Percentiles rank a stretch among this genome's conserved stretches.
These are phyloP conservation scores for Eucalyptus coolabah DNA, from an alignment of 345 rosid species.

Conservation along the genomic window DNA sequence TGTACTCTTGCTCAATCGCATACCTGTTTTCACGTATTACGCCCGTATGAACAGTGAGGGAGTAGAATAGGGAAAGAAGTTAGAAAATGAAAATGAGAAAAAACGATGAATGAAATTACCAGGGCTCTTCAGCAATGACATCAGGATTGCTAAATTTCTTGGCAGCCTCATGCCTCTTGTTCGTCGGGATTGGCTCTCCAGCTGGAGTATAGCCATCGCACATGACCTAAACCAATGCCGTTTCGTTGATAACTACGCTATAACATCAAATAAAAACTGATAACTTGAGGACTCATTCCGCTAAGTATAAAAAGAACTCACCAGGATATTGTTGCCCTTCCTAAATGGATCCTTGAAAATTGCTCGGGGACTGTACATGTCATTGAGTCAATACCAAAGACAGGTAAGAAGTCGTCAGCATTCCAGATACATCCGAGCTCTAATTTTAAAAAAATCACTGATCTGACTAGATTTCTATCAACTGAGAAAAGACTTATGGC, in stretches of 20 bases:
- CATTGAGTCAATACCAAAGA: neutral
- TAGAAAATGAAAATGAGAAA: neutral
- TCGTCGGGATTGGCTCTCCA: conserved; percentile 77
- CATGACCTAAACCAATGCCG: too few species aligned
- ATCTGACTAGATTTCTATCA: neutral
- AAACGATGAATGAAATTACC: conserved; percentile 6
- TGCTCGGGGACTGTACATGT: conserved; percentile 65
- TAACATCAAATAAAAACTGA: neutral
- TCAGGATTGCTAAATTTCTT: conserved; percentile 60
- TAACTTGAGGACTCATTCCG: neutral
- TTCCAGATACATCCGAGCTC: neutral
- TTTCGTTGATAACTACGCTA: too few species aligned
- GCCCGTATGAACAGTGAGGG: neutral
- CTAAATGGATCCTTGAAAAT: conserved; percentile 87
- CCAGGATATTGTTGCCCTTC: conserved; percentile 34
- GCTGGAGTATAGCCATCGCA: conserved; percentile 17
- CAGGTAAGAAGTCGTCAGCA: neutral
- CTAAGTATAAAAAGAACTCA: too few species aligned
- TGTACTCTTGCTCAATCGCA: conserved; percentile 75
- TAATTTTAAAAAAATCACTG: neutral
- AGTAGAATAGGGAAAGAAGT: neutral
- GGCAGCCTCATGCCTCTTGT: conserved; percentile 63
- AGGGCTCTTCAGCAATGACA: conserved; percentile 51
- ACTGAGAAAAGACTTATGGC: neutral
- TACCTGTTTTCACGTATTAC: conserved; percentile 18